Evolutionary conservation across 768 basidiomycete species (phyloP).

Genomic region (Trametes sanguinea): DNA sequence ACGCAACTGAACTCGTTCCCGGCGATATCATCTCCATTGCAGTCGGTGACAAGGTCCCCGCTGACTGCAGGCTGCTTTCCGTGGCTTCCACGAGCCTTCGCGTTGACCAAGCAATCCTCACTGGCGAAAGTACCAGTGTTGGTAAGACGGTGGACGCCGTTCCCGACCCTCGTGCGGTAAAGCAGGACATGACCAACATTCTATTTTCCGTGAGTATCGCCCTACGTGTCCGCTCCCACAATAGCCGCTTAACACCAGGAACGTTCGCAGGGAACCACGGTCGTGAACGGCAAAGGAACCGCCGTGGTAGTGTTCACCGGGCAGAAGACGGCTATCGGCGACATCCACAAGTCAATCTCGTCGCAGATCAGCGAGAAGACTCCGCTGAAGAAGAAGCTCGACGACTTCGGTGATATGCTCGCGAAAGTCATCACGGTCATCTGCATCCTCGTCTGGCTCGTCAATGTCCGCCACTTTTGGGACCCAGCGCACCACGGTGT

Average conservation of each 20-base stretch:
- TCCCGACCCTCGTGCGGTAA: slow-evolving; percentile 77
- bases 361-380: slow-evolving; percentile 95
- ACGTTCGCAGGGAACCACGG: slow-evolving; percentile 77
- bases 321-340: slow-evolving; percentile 86
- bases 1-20: slow-evolving; percentile 89
- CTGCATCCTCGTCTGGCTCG: slow-evolving; percentile 96
- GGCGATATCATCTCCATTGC: slow-evolving; percentile 91
- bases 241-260: no score
- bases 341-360: slow-evolving; percentile 96
- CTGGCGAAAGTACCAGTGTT: slow-evolving; percentile 90
- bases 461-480: slow-evolving; percentile 95
- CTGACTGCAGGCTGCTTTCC: slow-evolving; percentile 88
- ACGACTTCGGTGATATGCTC: slow-evolving; percentile 97
- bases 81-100: slow-evolving; percentile 93
- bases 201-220: slow-evolving; percentile 74
- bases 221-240: background rate
- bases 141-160: slow-evolving; percentile 75
- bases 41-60: slow-evolving; percentile 94
- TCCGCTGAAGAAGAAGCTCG: slow-evolving; percentile 93
- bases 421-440: slow-evolving; percentile 98
- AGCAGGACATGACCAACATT: slow-evolving; percentile 98
- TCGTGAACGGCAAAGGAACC: slow-evolving; percentile 88
- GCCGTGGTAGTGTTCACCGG: slow-evolving; percentile 92
- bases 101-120: slow-evolving; percentile 95
- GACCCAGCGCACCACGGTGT: slow-evolving; percentile 91